These are phyloP conservation scores for Parascedosporium putredinis DNA, from an alignment of 2,329 filamentous ascomycete species.

Conservation along the genomic window DNA sequence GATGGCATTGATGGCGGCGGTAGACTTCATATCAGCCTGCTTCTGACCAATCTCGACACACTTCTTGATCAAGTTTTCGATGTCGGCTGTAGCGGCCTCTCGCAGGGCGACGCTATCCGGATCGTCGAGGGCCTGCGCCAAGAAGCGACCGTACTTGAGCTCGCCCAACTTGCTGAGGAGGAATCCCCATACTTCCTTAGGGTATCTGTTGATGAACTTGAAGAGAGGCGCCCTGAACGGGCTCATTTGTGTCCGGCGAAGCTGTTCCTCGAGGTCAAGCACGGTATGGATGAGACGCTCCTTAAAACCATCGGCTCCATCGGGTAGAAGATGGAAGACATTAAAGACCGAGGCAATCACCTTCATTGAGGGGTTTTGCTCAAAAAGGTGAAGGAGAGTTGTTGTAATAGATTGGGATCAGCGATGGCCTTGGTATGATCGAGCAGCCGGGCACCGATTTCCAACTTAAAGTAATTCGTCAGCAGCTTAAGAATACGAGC, in stretches of 20 bases:
- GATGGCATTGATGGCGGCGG: constrained; percentile 75
- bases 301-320: constrained; percentile 84
- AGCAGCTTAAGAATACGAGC: constrained; percentile 81
- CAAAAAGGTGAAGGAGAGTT: constrained; percentile 92
- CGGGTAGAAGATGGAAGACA: constrained; percentile 90
- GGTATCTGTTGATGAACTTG: constrained; percentile 87
- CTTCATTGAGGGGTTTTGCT: constrained; percentile 87
- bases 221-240: constrained; percentile 86
- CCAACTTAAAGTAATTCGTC: constrained; percentile 98
- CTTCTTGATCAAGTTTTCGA: constrained; percentile 59
- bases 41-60: constrained; percentile 54
- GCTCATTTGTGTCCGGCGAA: constrained; percentile 80
- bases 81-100: constrained; percentile 61
- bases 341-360: constrained; percentile 91
- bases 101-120: constrained; percentile 64
- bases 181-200: constrained; percentile 74
- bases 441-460: constrained; percentile 85
- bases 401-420: constrained; percentile 68
- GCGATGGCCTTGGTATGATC: constrained; percentile 91
- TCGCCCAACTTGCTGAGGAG: constrained; percentile 74
- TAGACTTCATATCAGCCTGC: constrained; percentile 56
- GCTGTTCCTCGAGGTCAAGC: constrained; percentile 74
- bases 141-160: constrained; percentile 77
- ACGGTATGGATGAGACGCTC: constrained; percentile 81
- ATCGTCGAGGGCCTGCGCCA: constrained; percentile 76